phyloP scores from a whole-genome alignment of 805 yeast genomes.

The Yarrowia sp. region DNA sequence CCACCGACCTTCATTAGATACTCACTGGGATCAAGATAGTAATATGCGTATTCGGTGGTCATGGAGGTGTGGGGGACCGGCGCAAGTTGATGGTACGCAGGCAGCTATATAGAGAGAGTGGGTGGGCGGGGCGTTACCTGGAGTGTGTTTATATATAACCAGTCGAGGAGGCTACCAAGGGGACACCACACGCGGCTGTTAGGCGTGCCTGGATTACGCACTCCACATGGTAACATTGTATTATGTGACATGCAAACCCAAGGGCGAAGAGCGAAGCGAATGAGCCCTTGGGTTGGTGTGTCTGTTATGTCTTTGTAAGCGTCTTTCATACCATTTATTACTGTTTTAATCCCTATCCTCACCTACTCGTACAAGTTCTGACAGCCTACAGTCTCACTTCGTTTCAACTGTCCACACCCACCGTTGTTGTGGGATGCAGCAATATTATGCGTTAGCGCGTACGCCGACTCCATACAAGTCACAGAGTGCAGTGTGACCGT shows the following conservation, averaged over 20 bases:
- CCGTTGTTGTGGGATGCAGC: neutral
- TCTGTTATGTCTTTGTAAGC: too few relatives aligned
- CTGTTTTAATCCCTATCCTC: too few relatives aligned
- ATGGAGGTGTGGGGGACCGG: neutral
- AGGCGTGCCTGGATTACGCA: conserved; percentile 1
- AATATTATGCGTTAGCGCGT: neutral
- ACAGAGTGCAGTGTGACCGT: too few relatives aligned
- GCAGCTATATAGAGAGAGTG: neutral
- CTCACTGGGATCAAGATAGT: conserved; percentile 20
- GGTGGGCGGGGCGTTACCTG: neutral
- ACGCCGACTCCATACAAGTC: too few relatives aligned
- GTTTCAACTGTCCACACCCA: too few relatives aligned
- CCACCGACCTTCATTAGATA: neutral
- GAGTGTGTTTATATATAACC: neutral
- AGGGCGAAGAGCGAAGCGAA: too few relatives aligned
- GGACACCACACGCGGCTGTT: neutral
- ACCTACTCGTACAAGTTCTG: too few relatives aligned
- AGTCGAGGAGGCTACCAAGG: neutral
- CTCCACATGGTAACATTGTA: conserved; percentile 1
- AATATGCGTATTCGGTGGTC: conserved; percentile 14
- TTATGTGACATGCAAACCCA: too few relatives aligned
- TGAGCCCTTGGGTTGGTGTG: too few relatives aligned
- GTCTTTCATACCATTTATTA: too few relatives aligned
- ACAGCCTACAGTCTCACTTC: too few relatives aligned
- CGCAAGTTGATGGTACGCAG: neutral